A percentile compares a stretch with the other conserved stretches of the same genome.
phyloP scores from a whole-genome alignment of 129 eudicot species.

The Flaveria trinervia region DNA sequence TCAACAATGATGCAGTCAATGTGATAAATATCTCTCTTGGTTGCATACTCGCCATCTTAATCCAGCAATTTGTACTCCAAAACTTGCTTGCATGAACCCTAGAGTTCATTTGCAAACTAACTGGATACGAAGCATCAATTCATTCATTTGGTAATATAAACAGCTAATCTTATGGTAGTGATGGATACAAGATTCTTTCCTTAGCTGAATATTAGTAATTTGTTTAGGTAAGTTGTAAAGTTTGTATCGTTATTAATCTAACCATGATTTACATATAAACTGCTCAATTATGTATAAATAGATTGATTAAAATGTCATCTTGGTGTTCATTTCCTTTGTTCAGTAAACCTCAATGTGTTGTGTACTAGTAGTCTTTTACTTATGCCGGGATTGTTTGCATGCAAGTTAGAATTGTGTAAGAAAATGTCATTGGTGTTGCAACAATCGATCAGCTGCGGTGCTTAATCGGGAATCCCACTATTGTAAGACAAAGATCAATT shows the following conservation, averaged over 20 bases:
- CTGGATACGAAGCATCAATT: neutral
- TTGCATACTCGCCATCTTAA: conserved; percentile 67
- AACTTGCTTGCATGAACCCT: conserved; percentile 32
- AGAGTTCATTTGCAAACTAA: neutral
- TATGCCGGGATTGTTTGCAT: too few species aligned
- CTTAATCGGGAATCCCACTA: too few species aligned
- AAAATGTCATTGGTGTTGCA: too few species aligned
- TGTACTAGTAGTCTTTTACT: neutral
- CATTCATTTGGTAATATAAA: conserved; percentile 9
- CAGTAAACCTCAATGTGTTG: neutral
- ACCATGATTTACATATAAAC: too few species aligned
- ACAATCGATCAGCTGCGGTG: too few species aligned
- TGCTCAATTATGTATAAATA: too few species aligned
- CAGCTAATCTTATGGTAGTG: conserved; percentile 1
- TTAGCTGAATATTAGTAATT: conserved; percentile 7
- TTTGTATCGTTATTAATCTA: too few species aligned
- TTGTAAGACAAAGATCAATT: too few species aligned
- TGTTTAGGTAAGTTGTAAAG: neutral
- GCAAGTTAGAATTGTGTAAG: too few species aligned
- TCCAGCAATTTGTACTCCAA: conserved; percentile 62
- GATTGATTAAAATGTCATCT: too few species aligned
- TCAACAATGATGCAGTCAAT: conserved; percentile 87
- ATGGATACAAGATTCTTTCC: neutral
- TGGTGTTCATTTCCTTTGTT: neutral
- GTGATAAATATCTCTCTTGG: conserved; percentile 87